phyloP scores from a whole-genome alignment of 2,329 filamentous ascomycete genomes.

The Penicillium sp. region DNA sequence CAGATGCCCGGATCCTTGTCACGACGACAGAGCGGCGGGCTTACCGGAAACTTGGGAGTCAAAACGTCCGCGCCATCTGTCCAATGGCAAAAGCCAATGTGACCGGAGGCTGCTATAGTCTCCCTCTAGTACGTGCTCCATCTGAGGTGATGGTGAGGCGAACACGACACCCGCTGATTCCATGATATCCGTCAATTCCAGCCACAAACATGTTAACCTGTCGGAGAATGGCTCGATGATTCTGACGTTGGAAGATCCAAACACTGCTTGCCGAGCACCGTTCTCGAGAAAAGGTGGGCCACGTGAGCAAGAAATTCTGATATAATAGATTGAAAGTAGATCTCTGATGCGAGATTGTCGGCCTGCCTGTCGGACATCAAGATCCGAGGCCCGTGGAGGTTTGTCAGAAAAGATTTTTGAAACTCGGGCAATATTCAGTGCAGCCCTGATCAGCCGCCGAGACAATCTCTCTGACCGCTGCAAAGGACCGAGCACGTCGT shows the following conservation, averaged over 20 bases:
- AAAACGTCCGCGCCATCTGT: not conserved
- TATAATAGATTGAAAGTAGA: not conserved
- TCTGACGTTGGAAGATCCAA: not conserved
- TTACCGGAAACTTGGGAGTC: not conserved
- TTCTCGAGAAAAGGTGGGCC: not conserved
- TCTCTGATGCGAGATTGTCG: not conserved
- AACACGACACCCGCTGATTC: not conserved
- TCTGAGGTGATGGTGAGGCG: not conserved
- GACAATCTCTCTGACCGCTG: not conserved
- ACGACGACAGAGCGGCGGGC: not conserved
- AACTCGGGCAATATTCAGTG: not conserved
- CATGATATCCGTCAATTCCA: not conserved
- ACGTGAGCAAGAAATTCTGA: not conserved
- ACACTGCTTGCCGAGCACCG: not conserved
- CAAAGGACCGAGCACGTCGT: not conserved
- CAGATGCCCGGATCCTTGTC: too few species aligned
- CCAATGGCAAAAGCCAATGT: not conserved
- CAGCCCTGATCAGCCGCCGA: not conserved
- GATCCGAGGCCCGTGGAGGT: not conserved
- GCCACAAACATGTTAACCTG: not conserved
- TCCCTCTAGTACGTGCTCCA: not conserved
- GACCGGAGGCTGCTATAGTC: not conserved
- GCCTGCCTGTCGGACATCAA: not conserved
- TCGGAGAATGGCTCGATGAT: not conserved
- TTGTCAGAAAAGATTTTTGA: not conserved